Base-by-base conservation (phyloP, 257 asterid species). In the Linderniella brevidens region DNA sequence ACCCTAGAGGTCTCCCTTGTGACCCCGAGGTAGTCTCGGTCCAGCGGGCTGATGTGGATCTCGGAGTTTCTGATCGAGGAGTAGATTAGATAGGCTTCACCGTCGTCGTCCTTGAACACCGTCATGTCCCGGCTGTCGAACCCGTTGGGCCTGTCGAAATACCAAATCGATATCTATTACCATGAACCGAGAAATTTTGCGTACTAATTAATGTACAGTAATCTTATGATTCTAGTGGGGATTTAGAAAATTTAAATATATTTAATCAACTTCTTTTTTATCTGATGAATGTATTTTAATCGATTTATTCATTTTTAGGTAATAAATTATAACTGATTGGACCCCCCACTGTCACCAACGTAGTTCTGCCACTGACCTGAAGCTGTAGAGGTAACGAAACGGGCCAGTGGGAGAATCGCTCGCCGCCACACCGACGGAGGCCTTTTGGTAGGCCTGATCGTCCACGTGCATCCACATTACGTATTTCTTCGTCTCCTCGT, bases 391-490 rank as follows among this genome's bases (percentile, higher is more conserved):
- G 64, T 86, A 90, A 44, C 48, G 13, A 17, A 85, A 90, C 17
- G 93, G 96, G 29, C 99, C 99, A 0, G 72, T 72, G 0, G 99
- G 99, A 52, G 67, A 69, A 58, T 70, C 69, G 15, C 94, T 71
- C 17, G 61, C 41, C 38, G 99, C 96, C 0, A 90, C 74, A 0
- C 99, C 99, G 0, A 68, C 74, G 0, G 93, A 69, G 58, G 99
- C 99, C 66, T 82, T 82, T 17, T 94, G 85, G 73, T 90, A 90
- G 79, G 86, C 82, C 5, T 72, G 48, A 45, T 90, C 88, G 18
- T 90, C 96, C 1, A 90, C 68, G 70, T 86, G 99, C 99, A 86
- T 90, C 99, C 96, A 90, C 99, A 85, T 90, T 35, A 86, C 78
- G 8, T 77, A 90, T 64, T 75, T 79, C 11, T 54, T 54, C 0